Percentiles rank a stretch among this genome's conserved stretches.
Evolutionary conservation across 2,329 filamentous ascomycete species (phyloP).

Genomic region (Penicillium sp.): DNA sequence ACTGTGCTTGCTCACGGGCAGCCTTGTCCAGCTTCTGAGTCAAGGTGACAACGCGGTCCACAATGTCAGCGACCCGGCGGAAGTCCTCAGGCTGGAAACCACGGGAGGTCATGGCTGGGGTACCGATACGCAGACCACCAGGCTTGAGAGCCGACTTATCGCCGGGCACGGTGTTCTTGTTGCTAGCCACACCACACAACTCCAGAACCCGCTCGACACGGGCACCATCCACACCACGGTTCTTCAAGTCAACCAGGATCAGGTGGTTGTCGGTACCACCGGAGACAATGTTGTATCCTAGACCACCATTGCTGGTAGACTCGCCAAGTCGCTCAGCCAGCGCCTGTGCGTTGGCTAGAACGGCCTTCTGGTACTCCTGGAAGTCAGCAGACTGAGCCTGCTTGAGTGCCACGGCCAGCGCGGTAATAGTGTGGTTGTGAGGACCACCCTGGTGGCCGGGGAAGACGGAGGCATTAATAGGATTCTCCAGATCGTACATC

Average conservation of each 20-base stretch:
- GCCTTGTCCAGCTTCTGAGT: slow-evolving; percentile 72
- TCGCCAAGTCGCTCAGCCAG: slow-evolving; percentile 70
- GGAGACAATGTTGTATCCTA: slow-evolving; percentile 91
- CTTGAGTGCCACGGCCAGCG: slow-evolving; percentile 89
- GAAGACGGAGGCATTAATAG: slow-evolving; percentile 99
- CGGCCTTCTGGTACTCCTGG: slow-evolving; percentile 88
- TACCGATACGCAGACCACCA: slow-evolving; percentile 89
- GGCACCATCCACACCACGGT: slow-evolving; percentile 83
- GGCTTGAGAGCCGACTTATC: slow-evolving; percentile 92
- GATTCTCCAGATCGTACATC: slow-evolving; percentile 88
- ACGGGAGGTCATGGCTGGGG: slow-evolving; percentile 94
- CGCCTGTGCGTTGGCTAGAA: slow-evolving; percentile 89
- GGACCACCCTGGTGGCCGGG: slow-evolving; percentile 97
- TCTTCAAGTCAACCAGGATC: slow-evolving; percentile 90
- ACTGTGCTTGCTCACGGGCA: slow-evolving; percentile 71
- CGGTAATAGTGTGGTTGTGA: slow-evolving; percentile 99
- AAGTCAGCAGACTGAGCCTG: slow-evolving; percentile 90
- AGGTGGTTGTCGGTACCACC: slow-evolving; percentile 98
- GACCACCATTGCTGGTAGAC: slow-evolving; percentile 66
- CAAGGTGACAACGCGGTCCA: slow-evolving; percentile 79
- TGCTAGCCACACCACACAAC: slow-evolving; percentile 91
- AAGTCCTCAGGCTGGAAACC: slow-evolving; percentile 92
- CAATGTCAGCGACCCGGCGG: slow-evolving; percentile 77
- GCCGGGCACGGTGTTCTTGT: slow-evolving; percentile 98
- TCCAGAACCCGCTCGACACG: slow-evolving; percentile 88